Base-by-base conservation (phyloP, 2,329 filamentous ascomycete genomes). In the Colletotrichum sansevieriae region DNA sequence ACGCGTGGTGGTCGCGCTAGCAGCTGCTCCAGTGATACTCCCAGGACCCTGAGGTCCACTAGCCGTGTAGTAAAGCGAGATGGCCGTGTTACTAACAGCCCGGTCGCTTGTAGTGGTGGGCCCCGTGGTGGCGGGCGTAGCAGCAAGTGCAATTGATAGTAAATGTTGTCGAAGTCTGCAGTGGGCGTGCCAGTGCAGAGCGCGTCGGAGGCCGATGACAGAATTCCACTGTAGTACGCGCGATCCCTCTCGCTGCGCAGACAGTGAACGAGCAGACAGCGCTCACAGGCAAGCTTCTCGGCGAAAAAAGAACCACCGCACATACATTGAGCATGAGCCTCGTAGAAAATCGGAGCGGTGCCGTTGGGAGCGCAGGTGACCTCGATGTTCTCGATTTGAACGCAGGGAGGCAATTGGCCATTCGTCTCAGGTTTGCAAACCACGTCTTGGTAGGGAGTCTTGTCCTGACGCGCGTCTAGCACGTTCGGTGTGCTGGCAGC, bases 251-350 rank as follows among this genome's bases (percentile, higher is more conserved):
- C 75, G 29, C 76, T 78, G 47, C 80, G 79, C 8, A 76, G 75
- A 52, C 81, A 82, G 72, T 84, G 81, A 13, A 79, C 73, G 47
- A 75, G 75, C 13, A 83, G 75, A 71, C 82, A 85, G 37, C 76
- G 68, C 37, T 81, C 78, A 73, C 82, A 84, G 58, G 76, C 79
- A 10, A 75, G 62, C 81, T 82, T 83, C 67, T 83, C 79, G 33
- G 70, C 43, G 74, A 84, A 84, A 76, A 78, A 83, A 64, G 76
- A 78, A 43, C 82, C 79, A 10, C 73, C 74, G 74, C 83, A 85
- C 49, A 70, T 70, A 58, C 67, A 70, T 52, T 70, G 67, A 12
- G 67, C 67, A 18, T 70, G 67, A 22, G 71, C 75, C 47, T 72
- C 68, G 59, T 67, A 68, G 65, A 76, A 63, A 20, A 72, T 59